phyloP scores from a whole-genome alignment of 495 filamentous ascomycete genomes.

The Neurospora sp. region DNA sequence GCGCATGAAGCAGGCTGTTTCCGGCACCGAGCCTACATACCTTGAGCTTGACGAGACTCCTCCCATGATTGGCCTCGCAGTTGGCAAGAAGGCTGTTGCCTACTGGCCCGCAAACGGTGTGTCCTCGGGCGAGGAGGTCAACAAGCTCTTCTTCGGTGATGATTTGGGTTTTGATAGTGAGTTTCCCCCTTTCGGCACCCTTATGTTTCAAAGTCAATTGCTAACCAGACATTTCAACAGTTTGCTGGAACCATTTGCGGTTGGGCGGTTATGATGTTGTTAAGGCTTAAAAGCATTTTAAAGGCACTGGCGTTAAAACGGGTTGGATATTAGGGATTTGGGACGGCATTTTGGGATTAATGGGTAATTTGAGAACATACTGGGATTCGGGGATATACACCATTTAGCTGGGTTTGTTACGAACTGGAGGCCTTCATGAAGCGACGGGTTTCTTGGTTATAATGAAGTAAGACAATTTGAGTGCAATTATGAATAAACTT shows the following conservation, averaged over 20 bases:
- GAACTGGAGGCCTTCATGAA: neutral
- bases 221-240: neutral
- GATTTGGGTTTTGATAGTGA: conserved; percentile 50
- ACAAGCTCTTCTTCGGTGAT: conserved; percentile 51
- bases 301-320: neutral
- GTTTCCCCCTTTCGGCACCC: neutral
- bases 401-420: neutral
- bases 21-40: conserved; percentile 30
- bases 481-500: neutral
- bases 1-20: conserved; percentile 34
- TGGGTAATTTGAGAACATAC: neutral
- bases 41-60: conserved; percentile 40
- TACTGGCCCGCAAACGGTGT: conserved; percentile 44
- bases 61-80: conserved; percentile 54
- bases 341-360: neutral
- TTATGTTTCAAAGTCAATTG: neutral
- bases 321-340: neutral
- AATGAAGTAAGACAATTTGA: neutral
- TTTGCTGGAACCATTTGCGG: conserved; percentile 47
- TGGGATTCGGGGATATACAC: neutral
- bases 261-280: conserved; percentile 24
- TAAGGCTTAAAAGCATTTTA: neutral
- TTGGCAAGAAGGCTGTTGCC: conserved; percentile 53
- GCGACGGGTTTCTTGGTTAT: neutral
- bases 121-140: conserved; percentile 44